These are phyloP conservation scores for Backusella tuberculispora DNA, from an alignment of 192 early-diverging fungal genomes.

Conservation along the genomic window DNA sequence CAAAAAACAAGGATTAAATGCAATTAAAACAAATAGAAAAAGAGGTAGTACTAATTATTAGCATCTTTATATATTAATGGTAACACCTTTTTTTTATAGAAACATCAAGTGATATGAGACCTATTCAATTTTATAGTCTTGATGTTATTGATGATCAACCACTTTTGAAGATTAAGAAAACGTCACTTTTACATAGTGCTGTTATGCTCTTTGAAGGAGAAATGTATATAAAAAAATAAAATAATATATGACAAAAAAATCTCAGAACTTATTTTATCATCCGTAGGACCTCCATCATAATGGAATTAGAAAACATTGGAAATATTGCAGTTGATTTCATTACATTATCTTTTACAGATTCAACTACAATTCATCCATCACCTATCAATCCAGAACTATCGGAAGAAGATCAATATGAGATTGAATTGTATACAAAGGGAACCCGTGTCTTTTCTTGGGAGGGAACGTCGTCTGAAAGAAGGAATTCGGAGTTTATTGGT, in stretches of 20 bases:
- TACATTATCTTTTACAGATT: slow-evolving; percentile 59
- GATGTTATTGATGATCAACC: slow-evolving; percentile 70
- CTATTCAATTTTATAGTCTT: slow-evolving; percentile 30
- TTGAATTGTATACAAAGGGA: slow-evolving; percentile 66
- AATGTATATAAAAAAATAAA: slow-evolving; percentile 47
- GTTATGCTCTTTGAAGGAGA: slow-evolving; percentile 87
- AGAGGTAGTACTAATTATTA: neutral
- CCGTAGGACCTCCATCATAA: slow-evolving; percentile 57
- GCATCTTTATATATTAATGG: neutral
- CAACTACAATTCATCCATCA: slow-evolving; percentile 39
- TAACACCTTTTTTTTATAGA: neutral
- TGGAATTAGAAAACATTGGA: slow-evolving; percentile 79
- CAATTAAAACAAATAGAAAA: slow-evolving; percentile 24
- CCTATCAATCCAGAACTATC: slow-evolving; percentile 52
- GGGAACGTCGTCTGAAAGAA: slow-evolving; percentile 27
- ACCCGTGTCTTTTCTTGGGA: slow-evolving; percentile 61
- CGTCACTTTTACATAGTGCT: slow-evolving; percentile 63
- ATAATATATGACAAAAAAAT: neutral
- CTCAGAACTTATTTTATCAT: neutral
- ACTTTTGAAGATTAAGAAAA: slow-evolving; percentile 66
- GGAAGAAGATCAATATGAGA: slow-evolving; percentile 76
- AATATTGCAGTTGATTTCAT: slow-evolving; percentile 72
- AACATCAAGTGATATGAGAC: slow-evolving; percentile 5
- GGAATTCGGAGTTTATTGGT: slow-evolving; percentile 19
- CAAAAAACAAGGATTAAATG: slow-evolving; percentile 25